Percentiles rank a stretch among this genome's conserved stretches.
These are phyloP conservation scores for Apiospora malaysiana DNA, from an alignment of 2,329 filamentous ascomycete genomes.

Conservation along the genomic window DNA sequence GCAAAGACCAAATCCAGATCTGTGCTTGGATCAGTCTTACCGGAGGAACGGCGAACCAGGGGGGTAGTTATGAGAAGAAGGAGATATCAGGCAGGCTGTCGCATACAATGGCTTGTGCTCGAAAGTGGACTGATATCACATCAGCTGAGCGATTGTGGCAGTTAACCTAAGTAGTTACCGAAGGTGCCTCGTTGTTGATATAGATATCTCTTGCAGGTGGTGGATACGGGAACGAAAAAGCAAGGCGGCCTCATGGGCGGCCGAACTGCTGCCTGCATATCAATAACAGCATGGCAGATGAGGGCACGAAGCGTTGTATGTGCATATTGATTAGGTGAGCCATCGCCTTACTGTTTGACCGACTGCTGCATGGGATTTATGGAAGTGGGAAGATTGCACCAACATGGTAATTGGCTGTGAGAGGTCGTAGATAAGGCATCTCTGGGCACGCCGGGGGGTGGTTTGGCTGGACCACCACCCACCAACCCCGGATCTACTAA, in stretches of 20 bases:
- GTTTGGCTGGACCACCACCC: neutral
- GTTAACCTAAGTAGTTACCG: neutral
- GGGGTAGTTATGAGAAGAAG: neutral
- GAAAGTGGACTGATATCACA: neutral
- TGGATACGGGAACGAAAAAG: neutral
- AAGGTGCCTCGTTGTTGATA: neutral
- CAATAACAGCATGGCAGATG: neutral
- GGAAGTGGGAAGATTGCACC: neutral
- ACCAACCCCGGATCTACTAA: slow-evolving; percentile 3
- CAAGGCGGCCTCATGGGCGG: neutral
- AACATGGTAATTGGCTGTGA: neutral
- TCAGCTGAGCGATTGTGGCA: neutral
- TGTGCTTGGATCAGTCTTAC: neutral
- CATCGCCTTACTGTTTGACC: neutral
- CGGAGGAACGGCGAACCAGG: neutral
- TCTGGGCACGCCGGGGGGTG: slow-evolving; percentile 13
- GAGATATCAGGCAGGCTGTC: neutral
- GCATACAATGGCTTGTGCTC: neutral
- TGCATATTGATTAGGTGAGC: neutral
- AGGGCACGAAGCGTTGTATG: neutral
- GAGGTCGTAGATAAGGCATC: slow-evolving; percentile 20
- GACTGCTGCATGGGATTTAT: neutral
- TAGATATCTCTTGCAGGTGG: neutral
- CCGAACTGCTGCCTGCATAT: neutral
- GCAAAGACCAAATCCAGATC: neutral